These are phyloP conservation scores for Blastocystis sp. DNA, from an alignment of 352 stramenopile species.

Conservation along the genomic window DNA sequence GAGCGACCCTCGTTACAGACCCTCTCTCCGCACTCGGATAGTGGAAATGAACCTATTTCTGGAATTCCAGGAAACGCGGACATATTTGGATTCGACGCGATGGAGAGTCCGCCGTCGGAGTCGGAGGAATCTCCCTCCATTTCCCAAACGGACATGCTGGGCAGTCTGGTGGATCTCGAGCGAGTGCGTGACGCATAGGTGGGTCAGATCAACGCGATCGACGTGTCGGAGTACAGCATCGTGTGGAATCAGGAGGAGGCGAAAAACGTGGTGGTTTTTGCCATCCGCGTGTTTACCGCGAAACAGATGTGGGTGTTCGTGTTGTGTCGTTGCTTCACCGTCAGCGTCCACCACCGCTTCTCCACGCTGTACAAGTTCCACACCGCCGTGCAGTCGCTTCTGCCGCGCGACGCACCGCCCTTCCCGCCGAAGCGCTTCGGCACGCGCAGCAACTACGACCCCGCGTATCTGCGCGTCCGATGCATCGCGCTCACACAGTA, in stretches of 20 bases:
- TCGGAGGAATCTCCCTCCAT: not conserved
- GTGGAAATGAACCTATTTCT: not conserved
- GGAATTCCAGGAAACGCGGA: not conserved
- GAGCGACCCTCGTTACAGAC: too few species aligned
- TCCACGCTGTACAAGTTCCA: constrained; percentile 32
- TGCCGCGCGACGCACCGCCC: not conserved
- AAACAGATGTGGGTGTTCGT: not conserved
- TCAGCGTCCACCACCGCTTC: constrained; percentile 44
- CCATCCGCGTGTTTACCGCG: constrained; percentile 28
- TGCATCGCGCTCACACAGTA: constrained; percentile 18
- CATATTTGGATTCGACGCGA: constrained; percentile 1
- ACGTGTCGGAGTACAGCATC: constrained; percentile 22
- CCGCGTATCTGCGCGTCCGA: not conserved
- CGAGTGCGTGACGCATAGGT: not conserved
- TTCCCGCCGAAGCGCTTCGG: constrained; percentile 62
- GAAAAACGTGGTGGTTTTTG: constrained; percentile 41
- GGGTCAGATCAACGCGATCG: not conserved
- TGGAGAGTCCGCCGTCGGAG: not conserved
- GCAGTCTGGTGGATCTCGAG: not conserved
- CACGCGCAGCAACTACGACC: constrained; percentile 25
- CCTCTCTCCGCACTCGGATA: too few species aligned
- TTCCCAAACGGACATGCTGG: constrained; percentile 12
- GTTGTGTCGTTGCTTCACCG: not conserved
- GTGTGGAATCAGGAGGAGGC: not conserved
- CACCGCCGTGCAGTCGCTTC: not conserved